phyloP scores from a whole-genome alignment of 179 eudicot species.

The Silene noctiflora region DNA sequence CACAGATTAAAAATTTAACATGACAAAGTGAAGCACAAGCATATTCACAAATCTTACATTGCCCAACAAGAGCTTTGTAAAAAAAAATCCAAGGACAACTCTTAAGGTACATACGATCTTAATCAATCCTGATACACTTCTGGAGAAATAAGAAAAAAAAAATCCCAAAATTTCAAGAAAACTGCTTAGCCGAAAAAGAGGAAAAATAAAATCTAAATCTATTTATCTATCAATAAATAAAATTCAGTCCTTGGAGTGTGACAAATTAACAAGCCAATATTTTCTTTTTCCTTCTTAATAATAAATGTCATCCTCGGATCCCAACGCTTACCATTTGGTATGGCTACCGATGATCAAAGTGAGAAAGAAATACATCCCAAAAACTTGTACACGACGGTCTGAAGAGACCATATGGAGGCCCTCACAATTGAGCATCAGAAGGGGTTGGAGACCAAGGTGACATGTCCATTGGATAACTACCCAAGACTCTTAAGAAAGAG shows the following conservation, averaged over 20 bases:
- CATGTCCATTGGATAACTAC: constrained; percentile 80
- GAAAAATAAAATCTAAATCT: background rate
- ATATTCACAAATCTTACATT: constrained; percentile 11
- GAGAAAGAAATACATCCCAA: background rate
- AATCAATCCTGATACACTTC: background rate
- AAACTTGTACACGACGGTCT: background rate
- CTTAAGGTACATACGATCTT: background rate
- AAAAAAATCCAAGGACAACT: background rate
- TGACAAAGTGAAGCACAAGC: background rate
- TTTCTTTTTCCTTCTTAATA: background rate
- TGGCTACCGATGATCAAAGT: background rate
- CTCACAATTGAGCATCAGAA: constrained; percentile 18
- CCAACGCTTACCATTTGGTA: background rate
- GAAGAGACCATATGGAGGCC: no score
- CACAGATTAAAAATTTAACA: background rate
- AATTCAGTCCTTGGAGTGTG: background rate
- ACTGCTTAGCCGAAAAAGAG: background rate
- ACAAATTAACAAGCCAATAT: background rate
- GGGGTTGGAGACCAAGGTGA: constrained; percentile 41
- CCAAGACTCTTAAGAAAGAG: constrained; percentile 69
- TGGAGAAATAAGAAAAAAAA: background rate
- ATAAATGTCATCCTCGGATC: background rate
- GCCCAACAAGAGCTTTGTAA: background rate
- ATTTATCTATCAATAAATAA: background rate
- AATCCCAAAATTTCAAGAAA: background rate